Evolutionary conservation across 352 stramenopile genomes (phyloP).

Genomic region (Globisporangium mamillatum): DNA sequence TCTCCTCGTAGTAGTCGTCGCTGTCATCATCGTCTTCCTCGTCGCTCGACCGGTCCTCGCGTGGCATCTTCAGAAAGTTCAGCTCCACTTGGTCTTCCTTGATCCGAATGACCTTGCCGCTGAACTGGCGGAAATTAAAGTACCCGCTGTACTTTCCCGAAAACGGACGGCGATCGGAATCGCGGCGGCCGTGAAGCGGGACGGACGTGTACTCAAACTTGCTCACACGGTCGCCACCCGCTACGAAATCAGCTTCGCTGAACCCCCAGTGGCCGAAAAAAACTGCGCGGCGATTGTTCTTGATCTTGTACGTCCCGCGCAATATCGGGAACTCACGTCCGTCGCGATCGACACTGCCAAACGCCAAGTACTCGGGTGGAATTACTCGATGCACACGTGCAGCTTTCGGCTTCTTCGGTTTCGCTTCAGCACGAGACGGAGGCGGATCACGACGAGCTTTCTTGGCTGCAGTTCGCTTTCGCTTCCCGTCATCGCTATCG

Average conservation of each 20-base stretch:
- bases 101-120: conserved; percentile 51
- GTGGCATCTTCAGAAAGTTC: conserved; percentile 50
- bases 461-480: conserved; percentile 4
- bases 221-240: conserved; percentile 31
- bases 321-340: conserved; percentile 50
- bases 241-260: conserved; percentile 47
- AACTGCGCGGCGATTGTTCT: conserved; percentile 36
- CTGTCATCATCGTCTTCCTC: conserved; percentile 25
- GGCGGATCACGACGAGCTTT: conserved; percentile 13
- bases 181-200: conserved; percentile 27
- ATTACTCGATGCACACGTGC: conserved; percentile 26
- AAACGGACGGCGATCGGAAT: conserved; percentile 48
- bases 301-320: conserved; percentile 47
- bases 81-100: conserved; percentile 65
- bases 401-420: conserved; percentile 1
- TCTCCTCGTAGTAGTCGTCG: conserved; percentile 20
- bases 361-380: conserved; percentile 43
- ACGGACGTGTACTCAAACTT: conserved; percentile 71
- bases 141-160: conserved; percentile 67
- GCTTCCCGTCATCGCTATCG: conserved; percentile 18
- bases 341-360: conserved; percentile 37
- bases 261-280: conserved; percentile 68
- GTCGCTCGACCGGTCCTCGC: conserved; percentile 16
- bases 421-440: not conserved
- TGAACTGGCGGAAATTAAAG: conserved; percentile 75